Percentiles rank a stretch among this genome's conserved stretches.
Evolutionary conservation across 192 early-diverging fungal genomes (phyloP).

Genomic region (Physocladia obscura): DNA sequence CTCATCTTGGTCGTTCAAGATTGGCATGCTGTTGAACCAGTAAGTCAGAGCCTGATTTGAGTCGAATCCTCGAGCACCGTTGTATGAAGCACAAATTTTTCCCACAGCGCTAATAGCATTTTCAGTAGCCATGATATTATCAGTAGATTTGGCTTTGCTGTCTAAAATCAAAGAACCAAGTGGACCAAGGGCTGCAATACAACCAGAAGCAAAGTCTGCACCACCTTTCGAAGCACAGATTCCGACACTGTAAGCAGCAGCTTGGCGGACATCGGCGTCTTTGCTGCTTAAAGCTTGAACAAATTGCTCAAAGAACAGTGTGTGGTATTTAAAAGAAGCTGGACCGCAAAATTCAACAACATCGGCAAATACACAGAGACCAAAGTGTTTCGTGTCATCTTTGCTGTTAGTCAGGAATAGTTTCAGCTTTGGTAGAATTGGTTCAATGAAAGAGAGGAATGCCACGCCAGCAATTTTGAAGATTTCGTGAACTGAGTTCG

Average conservation of each 20-base stretch:
- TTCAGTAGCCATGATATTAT: conserved; percentile 86
- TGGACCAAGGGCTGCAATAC: conserved; percentile 68
- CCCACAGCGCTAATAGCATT: conserved; percentile 89
- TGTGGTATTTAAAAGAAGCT: conserved; percentile 60
- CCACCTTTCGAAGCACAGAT: conserved; percentile 90
- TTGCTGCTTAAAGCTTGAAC: conserved; percentile 56
- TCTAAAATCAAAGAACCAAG: conserved; percentile 72
- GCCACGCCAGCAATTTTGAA: conserved; percentile 71
- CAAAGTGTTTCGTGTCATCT: conserved; percentile 68
- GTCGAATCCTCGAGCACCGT: conserved; percentile 22
- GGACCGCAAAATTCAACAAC: conserved; percentile 87
- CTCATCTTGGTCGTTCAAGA: conserved; percentile 87
- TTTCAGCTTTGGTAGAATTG: conserved; percentile 70
- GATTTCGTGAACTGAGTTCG: conserved; percentile 76
- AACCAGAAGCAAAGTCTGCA: conserved; percentile 72
- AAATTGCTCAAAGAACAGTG: conserved; percentile 69
- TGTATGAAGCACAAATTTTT: conserved; percentile 62
- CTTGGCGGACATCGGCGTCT: conserved; percentile 82
- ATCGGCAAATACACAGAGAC: conserved; percentile 89
- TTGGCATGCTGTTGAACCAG: conserved; percentile 80
- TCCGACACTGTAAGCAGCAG: conserved; percentile 91
- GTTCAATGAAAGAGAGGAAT: conserved; percentile 81
- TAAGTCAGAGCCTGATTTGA: conserved; percentile 41
- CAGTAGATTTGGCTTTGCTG: conserved; percentile 63
- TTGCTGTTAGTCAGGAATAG: conserved; percentile 33